These are phyloP conservation scores for Terfezia boudieri DNA, from an alignment of 495 filamentous ascomycete genomes.

Conservation along the genomic window DNA sequence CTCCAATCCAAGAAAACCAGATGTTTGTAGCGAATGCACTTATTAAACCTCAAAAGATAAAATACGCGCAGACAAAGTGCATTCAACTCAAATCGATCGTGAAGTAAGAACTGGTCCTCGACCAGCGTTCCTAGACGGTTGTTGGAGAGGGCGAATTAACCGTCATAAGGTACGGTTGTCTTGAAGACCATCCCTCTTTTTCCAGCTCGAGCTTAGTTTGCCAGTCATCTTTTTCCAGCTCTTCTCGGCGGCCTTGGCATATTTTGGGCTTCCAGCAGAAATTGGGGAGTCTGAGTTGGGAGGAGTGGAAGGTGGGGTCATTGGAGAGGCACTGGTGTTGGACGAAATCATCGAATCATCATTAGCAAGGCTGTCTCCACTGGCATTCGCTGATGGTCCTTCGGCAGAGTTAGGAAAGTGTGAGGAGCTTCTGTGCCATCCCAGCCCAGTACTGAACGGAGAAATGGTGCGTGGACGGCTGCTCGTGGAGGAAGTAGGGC, in stretches of 20 bases:
- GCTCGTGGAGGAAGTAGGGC: conserved; percentile 9
- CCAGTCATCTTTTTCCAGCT: conserved; percentile 73
- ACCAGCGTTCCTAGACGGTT: too few species aligned
- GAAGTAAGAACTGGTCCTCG: too few species aligned
- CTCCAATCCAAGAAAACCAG: too few species aligned
- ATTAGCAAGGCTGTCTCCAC: conserved; percentile 23
- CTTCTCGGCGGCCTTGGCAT: conserved; percentile 19
- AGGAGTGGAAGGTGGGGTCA: conserved; percentile 78
- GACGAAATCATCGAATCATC: conserved; percentile 18
- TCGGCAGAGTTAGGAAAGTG: conserved; percentile 4
- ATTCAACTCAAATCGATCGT: too few species aligned
- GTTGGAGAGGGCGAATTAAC: not conserved
- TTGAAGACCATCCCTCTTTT: conserved; percentile 21
- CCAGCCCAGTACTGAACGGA: conserved; percentile 14
- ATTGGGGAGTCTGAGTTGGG: conserved; percentile 31
- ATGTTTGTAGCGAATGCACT: too few species aligned
- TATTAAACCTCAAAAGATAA: too few species aligned
- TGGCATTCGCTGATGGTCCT: conserved; percentile 19
- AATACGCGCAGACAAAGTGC: too few species aligned
- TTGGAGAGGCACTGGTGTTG: conserved; percentile 32
- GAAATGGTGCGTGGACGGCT: conserved; percentile 14
- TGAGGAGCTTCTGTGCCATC: conserved; percentile 9
- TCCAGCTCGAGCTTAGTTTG: conserved; percentile 26
- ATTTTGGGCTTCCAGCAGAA: conserved; percentile 16
- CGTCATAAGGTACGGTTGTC: not conserved